A percentile compares a stretch with the other conserved stretches of the same genome.
phyloP scores from a whole-genome alignment of 108 stramenopile genomes.

The Poteriospumella lacustris region DNA sequence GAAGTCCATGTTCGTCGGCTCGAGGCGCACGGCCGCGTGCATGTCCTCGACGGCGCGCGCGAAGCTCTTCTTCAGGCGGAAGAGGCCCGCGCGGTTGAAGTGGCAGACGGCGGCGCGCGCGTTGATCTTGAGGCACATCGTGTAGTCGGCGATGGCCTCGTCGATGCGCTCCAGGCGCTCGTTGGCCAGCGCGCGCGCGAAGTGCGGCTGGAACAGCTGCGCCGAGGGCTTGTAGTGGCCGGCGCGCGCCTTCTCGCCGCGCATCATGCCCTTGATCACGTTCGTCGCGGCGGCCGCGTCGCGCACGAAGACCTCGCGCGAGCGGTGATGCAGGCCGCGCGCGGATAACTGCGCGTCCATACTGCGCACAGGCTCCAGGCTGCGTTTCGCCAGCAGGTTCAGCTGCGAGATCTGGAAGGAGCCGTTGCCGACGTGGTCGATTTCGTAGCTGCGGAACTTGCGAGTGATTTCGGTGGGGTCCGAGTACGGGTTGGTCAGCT shows the following conservation, averaged over 20 bases:
- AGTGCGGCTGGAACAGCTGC: background rate
- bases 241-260: background rate
- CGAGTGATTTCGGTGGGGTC: no score
- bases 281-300: background rate
- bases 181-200: background rate
- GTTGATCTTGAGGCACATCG: background rate
- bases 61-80: background rate
- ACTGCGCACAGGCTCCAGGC: background rate
- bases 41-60: background rate
- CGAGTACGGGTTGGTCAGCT: no score
- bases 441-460: no score
- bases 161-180: background rate
- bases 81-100: constrained; percentile 18
- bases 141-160: constrained; percentile 12
- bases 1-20: constrained; percentile 14
- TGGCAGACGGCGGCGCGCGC: background rate
- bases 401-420: constrained; percentile 20
- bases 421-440: constrained; percentile 16
- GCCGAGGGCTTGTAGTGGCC: background rate
- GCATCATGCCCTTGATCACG: background rate
- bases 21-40: background rate
- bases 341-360: background rate
- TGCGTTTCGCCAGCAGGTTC: background rate
- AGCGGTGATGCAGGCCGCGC: constrained; percentile 16
- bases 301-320: background rate